Conservation (phyloP, 2,329 filamentous ascomycete genomes). For the Aspergillus fumigatiaffinis region DNA sequence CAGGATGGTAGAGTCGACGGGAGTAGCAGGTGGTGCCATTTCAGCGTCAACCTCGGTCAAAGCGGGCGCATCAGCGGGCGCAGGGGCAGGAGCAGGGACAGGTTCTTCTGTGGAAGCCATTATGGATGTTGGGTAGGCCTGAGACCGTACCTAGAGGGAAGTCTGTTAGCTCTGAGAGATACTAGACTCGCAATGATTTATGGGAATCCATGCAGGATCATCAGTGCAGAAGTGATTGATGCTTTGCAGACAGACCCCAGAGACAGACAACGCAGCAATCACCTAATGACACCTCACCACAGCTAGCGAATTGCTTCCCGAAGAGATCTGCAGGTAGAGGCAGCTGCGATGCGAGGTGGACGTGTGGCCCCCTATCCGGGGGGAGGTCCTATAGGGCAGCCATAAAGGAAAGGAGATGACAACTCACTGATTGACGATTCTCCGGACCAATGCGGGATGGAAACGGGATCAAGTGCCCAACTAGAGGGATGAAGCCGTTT, state of each 20-base stretch:
- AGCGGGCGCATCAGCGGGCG: slow-evolving; percentile 2
- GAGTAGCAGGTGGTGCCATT: slow-evolving; percentile 31
- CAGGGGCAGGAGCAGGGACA: slow-evolving; percentile 16
- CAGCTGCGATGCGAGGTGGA: slow-evolving; percentile 3
- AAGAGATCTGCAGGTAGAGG: neutral
- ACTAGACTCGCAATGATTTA: neutral
- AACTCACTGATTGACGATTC: neutral
- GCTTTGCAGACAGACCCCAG: neutral
- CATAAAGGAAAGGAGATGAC: neutral
- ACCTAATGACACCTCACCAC: neutral
- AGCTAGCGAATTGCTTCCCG: neutral
- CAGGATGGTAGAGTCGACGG: slow-evolving; percentile 28
- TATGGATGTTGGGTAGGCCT: slow-evolving; percentile 3
- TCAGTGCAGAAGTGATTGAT: neutral
- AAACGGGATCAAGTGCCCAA: neutral
- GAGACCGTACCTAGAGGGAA: neutral
- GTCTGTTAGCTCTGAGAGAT: neutral
- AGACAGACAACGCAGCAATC: neutral
- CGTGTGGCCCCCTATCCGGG: slow-evolving; percentile 5
- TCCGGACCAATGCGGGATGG: neutral
- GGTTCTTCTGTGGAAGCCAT: slow-evolving; percentile 36
- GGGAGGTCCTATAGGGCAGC: neutral
- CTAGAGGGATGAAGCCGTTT: neutral
- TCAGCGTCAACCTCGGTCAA: slow-evolving; percentile 27
- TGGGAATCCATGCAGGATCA: neutral